Percentiles rank a stretch among this genome's conserved stretches.
These are phyloP conservation scores for Francoa sonchifolia DNA, from an alignment of 441 rosid species.

Conservation along the genomic window DNA sequence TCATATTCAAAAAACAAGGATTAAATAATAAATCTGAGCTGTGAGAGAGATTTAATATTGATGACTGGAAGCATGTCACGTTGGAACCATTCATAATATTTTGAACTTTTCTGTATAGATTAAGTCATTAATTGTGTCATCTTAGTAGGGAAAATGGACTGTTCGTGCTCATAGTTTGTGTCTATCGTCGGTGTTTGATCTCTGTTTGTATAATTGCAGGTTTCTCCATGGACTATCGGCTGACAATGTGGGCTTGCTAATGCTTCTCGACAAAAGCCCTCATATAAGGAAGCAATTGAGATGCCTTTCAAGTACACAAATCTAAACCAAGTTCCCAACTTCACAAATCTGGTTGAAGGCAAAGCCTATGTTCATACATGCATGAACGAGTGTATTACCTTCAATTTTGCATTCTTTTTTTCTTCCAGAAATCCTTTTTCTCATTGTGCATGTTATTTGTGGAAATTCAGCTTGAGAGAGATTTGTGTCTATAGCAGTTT, in stretches of 20 bases:
- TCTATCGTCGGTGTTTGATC: conserved; percentile 9
- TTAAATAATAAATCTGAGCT: too few species aligned
- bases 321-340: conserved; percentile 24
- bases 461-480: conserved; percentile 19
- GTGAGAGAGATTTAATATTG: too few species aligned
- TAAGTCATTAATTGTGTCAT: too few species aligned
- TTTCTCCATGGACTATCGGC: conserved; percentile 46
- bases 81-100: too few species aligned
- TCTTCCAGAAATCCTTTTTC: too few species aligned
- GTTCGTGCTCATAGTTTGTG: too few species aligned
- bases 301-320: conserved; percentile 68
- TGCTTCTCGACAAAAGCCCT: conserved; percentile 70
- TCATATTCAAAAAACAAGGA: too few species aligned
- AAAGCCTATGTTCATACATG: conserved; percentile 10
- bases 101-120: too few species aligned
- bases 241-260: conserved; percentile 52
- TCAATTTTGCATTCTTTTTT: conserved; percentile 13
- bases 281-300: conserved; percentile 61
- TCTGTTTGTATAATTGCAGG: conserved; percentile 25
- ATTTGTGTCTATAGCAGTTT: conserved; percentile 13
- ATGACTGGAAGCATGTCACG: too few species aligned
- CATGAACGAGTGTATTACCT: too few species aligned
- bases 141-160: too few species aligned
- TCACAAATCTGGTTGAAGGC: conserved; percentile 12
- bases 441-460: conserved; percentile 19